A percentile compares a stretch with the other conserved stretches of the same genome.
Conservation (phyloP, 73 alveolate species). For the Symbiodinium pilosum region DNA sequence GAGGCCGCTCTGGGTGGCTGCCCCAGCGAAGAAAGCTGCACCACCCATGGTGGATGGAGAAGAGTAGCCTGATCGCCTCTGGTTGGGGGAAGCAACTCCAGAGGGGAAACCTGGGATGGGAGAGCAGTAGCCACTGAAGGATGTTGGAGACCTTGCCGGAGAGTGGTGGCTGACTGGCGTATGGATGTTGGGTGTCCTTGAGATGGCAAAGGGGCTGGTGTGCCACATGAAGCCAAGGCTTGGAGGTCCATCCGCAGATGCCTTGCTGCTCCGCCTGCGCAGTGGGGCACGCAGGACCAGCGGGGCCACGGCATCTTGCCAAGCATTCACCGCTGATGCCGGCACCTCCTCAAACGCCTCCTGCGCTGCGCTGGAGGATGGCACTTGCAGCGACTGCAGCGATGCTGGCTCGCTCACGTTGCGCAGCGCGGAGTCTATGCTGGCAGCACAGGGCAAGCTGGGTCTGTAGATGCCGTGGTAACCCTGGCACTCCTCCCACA, state of each 20-base stretch:
- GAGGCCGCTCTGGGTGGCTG: constrained; percentile 26
- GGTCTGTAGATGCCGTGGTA: constrained; percentile 2
- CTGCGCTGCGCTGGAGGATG: not conserved
- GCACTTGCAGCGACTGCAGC: not conserved
- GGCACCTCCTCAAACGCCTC: not conserved
- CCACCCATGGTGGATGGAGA: constrained; percentile 35
- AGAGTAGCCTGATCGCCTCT: constrained; percentile 61
- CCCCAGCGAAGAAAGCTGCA: constrained; percentile 39
- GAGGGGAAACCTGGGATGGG: constrained; percentile 56
- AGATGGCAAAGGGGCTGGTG: constrained; percentile 57
- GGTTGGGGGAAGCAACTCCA: constrained; percentile 41
- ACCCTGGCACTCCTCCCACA: not conserved
- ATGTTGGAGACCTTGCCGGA: constrained; percentile 44
- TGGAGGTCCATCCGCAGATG: constrained; percentile 1
- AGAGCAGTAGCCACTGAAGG: constrained; percentile 65
- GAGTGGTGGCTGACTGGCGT: constrained; percentile 46
- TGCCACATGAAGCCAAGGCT: constrained; percentile 54
- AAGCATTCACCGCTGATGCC: not conserved
- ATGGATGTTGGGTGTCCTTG: constrained; percentile 66
- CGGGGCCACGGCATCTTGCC: not conserved
- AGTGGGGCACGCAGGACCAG: not conserved
- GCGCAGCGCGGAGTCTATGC: not conserved
- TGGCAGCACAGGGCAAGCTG: not conserved
- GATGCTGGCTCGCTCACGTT: not conserved
- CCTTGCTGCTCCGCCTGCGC: not conserved